A percentile compares a stretch with the other conserved stretches of the same genome.
phyloP scores from a whole-genome alignment of 2,329 filamentous ascomycete species.

The Trichoderma polysporum region DNA sequence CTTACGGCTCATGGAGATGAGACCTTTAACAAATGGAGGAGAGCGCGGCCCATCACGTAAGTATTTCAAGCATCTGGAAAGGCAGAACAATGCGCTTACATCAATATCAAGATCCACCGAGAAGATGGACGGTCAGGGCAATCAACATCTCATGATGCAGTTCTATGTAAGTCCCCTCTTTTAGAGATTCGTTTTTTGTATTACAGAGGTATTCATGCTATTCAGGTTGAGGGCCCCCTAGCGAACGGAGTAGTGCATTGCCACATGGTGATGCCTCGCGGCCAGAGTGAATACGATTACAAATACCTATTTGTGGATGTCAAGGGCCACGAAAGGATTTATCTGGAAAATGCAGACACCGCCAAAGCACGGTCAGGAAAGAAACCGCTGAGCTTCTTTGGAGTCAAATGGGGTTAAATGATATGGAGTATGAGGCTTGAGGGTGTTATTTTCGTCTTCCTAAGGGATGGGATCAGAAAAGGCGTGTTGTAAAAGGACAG shows the following conservation, averaged over 20 bases:
- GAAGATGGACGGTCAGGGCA: constrained; percentile 70
- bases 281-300: constrained; percentile 71
- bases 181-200: not conserved
- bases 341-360: constrained; percentile 61
- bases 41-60: constrained; percentile 61
- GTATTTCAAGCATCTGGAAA: not conserved
- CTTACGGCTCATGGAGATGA: constrained; percentile 81
- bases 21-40: constrained; percentile 78
- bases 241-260: constrained; percentile 72
- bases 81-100: constrained; percentile 30
- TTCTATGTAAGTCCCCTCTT: constrained; percentile 65
- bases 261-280: constrained; percentile 70
- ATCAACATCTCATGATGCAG: constrained; percentile 78
- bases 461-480: not conserved
- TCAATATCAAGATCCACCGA: constrained; percentile 55
- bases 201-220: not conserved
- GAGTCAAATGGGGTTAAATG: constrained; percentile 55
- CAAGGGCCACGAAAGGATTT: constrained; percentile 65
- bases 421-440: not conserved
- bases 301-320: constrained; percentile 79
- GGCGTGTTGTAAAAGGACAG: not conserved
- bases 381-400: constrained; percentile 57
- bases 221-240: constrained; percentile 71
- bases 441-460: not conserved
- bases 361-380: constrained; percentile 35